Base-by-base conservation (phyloP, 2,329 filamentous ascomycete species). In the Neoascochyta sp. region DNA sequence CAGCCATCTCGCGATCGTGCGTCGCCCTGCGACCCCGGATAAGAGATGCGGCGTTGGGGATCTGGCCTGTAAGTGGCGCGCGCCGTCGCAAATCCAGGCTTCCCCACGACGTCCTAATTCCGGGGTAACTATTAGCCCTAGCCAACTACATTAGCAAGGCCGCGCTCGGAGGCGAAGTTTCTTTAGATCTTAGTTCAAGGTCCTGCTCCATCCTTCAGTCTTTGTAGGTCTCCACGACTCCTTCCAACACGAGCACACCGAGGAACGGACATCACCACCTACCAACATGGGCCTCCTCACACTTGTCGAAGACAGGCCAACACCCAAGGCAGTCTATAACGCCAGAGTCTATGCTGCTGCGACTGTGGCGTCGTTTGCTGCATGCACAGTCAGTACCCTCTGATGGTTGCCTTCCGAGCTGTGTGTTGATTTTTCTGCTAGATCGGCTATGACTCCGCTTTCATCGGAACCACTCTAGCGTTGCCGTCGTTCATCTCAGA, bases 401-500 rank as follows among this genome's bases (percentile, higher is more conserved):
- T n/a, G n/a, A n/a, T n/a, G n/a, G n/a, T n/a, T n/a, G n/a, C n/a
- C n/a, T n/a, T n/a, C n/a, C n/a, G n/a, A n/a, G n/a, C n/a, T n/a
- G n/a, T n/a, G n/a, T n/a, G n/a, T n/a, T n/a, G n/a, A n/a, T 22
- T 6, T 22, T 22, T 22, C 20, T n/a, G 12, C 10, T 72, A 41
- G 69, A 74, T 75, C 42, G 70, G 72, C n/a, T 74, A 75, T 41
- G 83, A 87, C 58, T 81, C 76, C 27, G 80, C 84, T 43, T 89
- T 89, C 61, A 87, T 88, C 47, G 84, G 49, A 14, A 84, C 80
- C 0, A 88, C 84, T 1, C 67, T 89, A 15, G 76, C 81, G 2
- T 68, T 89, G 15, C 68, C 74, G 0, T 83, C 82, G 0, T 88
- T 88, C 63, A 69, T 68, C 24, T 49, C 67, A 1, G 84, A 88